phyloP scores from a whole-genome alignment of 306 rosid genomes.

The Inga oerstediana region DNA sequence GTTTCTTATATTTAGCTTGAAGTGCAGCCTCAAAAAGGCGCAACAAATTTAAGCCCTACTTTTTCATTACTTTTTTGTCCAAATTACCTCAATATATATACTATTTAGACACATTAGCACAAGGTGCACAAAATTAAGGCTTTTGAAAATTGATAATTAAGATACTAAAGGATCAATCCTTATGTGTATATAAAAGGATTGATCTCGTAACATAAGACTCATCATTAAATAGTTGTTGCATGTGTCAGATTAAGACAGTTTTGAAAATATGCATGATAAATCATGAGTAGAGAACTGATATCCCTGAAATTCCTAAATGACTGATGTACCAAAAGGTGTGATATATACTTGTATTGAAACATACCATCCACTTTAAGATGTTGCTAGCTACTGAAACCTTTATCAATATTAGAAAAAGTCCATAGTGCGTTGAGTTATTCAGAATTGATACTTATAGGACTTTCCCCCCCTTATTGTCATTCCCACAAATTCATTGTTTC shows the following conservation, averaged over 20 bases:
- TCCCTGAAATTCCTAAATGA: background rate
- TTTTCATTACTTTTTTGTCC: background rate
- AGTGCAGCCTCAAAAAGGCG: background rate
- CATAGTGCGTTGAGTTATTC: background rate
- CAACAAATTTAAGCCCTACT: background rate
- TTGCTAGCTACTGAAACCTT: background rate
- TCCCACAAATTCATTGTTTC: background rate
- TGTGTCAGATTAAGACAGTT: background rate
- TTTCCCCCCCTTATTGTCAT: background rate
- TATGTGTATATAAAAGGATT: background rate
- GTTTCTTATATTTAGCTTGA: background rate
- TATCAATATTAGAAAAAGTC: background rate
- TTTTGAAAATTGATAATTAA: background rate
- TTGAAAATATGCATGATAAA: background rate
- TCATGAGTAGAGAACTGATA: background rate
- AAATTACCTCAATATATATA: background rate
- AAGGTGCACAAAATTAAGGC: background rate
- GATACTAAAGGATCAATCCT: background rate
- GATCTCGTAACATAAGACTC: background rate
- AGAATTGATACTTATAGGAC: background rate
- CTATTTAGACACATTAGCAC: background rate
- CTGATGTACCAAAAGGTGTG: background rate
- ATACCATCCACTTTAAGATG: background rate
- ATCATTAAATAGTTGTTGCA: background rate
- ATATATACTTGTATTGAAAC: background rate